These are phyloP conservation scores for Lactifluus rugatus DNA, from an alignment of 768 basidiomycete species.

Conservation along the genomic window DNA sequence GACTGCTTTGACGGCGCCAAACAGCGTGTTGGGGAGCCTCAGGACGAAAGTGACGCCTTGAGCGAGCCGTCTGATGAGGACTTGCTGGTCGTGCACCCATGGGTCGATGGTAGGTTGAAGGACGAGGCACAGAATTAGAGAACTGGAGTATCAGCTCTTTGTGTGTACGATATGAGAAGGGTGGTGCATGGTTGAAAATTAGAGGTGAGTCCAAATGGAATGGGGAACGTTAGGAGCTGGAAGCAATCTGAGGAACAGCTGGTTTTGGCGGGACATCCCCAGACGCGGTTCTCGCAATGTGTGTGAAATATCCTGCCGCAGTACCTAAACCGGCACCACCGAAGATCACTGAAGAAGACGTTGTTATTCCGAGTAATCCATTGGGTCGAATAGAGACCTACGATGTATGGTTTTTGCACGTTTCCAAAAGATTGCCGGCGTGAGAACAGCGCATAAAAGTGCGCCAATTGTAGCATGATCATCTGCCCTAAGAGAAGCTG, in stretches of 20 bases:
- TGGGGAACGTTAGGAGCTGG: slow-evolving; percentile 9
- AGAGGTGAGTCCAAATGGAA: background rate
- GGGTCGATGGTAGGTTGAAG: slow-evolving; percentile 29
- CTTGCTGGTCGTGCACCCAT: slow-evolving; percentile 26
- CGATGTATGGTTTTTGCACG: slow-evolving; percentile 51
- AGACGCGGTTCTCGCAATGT: slow-evolving; percentile 42
- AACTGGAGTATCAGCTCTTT: background rate
- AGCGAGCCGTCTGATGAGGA: slow-evolving; percentile 21
- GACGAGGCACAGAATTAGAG: slow-evolving; percentile 28
- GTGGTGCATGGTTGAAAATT: background rate
- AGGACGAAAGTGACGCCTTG: slow-evolving; percentile 4
- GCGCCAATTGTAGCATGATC: slow-evolving; percentile 72
- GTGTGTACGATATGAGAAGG: background rate
- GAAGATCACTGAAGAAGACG: slow-evolving; percentile 42
- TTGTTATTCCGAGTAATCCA: background rate
- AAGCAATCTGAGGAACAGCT: slow-evolving; percentile 26
- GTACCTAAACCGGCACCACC: slow-evolving; percentile 66
- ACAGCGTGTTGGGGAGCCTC: slow-evolving; percentile 15
- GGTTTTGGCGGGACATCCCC: slow-evolving; percentile 42
- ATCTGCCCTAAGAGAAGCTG: slow-evolving; percentile 47
- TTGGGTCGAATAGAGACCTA: slow-evolving; percentile 27
- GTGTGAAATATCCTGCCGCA: slow-evolving; percentile 47
- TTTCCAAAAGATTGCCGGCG: slow-evolving; percentile 67
- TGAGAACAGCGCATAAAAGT: slow-evolving; percentile 50
- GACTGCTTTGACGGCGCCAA: slow-evolving; percentile 59